Conservation (phyloP, 768 basidiomycete species). For the Mrakia blollopis region DNA sequence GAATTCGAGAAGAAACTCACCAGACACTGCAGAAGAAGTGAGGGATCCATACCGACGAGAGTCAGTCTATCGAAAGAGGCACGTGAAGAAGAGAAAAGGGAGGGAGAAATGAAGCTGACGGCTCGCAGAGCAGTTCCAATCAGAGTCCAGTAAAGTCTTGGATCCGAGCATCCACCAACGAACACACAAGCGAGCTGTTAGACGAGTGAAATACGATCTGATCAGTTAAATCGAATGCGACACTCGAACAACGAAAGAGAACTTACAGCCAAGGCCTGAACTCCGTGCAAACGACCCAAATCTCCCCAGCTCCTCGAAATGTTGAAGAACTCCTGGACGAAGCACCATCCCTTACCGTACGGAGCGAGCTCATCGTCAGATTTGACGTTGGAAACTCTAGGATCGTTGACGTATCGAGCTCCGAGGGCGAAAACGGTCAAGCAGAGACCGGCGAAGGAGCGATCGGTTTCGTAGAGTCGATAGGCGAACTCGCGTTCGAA, state of each 20-base stretch:
- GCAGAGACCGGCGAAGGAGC: constrained; percentile 53
- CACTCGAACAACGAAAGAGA: background rate
- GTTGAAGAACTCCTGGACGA: constrained; percentile 10
- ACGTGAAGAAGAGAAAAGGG: background rate
- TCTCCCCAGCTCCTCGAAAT: background rate
- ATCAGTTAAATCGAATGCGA: background rate
- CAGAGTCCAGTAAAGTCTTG: background rate
- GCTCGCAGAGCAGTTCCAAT: background rate
- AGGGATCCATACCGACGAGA: no score
- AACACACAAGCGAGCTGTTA: constrained; percentile 9
- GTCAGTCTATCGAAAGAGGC: background rate
- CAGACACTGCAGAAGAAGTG: background rate
- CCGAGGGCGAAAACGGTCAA: constrained; percentile 69
- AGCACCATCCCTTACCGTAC: constrained; percentile 1
- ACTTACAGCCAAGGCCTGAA: constrained; percentile 1
- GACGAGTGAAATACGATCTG: background rate
- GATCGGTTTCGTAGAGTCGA: constrained; percentile 51
- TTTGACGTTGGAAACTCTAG: constrained; percentile 46
- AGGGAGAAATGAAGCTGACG: background rate
- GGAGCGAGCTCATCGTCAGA: background rate
- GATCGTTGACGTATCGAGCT: constrained; percentile 58
- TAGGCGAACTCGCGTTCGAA: constrained; percentile 8
- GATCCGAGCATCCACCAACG: background rate
- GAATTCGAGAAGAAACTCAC: no score
- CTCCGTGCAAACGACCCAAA: background rate